Evolutionary conservation across 2,329 filamentous ascomycete genomes (phyloP), one percentile per base, ranked within the genome.

Genomic region (Escovopsis sp.): DNA sequence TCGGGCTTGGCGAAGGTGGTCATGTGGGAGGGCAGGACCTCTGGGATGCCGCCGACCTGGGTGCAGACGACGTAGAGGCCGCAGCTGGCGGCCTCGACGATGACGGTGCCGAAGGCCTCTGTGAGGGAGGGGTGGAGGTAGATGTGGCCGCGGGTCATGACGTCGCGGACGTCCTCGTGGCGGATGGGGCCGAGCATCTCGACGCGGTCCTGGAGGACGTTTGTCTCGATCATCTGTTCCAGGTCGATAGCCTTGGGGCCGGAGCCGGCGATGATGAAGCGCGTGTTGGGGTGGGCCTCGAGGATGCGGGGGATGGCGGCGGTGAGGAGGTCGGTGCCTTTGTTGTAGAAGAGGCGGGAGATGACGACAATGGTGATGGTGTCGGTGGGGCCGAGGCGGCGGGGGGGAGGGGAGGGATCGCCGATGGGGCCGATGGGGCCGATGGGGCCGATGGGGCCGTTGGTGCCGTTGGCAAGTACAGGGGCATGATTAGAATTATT

Each of bases 271-370:
- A 98, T 94, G 50, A 98, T 84, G 58, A 98, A 98, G 38, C 86
- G 82, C 1, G 94, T 90, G 53, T 96, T 92, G 1, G 85, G 81
- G 52, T 98, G 83, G 12, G 77, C 74, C 34, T 85, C 80, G 19
- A 96, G 71, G 35, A 98, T 94, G 33, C 87, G 78, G 1, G 90
- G 90, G 36, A 98, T 93, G 4, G 86, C 85, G 10, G 88, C 90
- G 17, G 94, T 94, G n/a, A 98, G 71, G 0, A 98, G 72, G 54
- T 98, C 92, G 2, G 85, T 96, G 40, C 90, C 90, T 56, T 98
- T 98, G 60, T 98, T 98, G 60, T 96, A 96, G 59, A 96, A 98
- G 1, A 98, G 74, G 15, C 90, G 84, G 8, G 87, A 94, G 42
- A 98, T 93, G 15, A 98, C 88, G 2, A 98, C 85, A 39, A 98